Conservation (phyloP, 179 eudicot species). For the Heliamphora pulchella region DNA sequence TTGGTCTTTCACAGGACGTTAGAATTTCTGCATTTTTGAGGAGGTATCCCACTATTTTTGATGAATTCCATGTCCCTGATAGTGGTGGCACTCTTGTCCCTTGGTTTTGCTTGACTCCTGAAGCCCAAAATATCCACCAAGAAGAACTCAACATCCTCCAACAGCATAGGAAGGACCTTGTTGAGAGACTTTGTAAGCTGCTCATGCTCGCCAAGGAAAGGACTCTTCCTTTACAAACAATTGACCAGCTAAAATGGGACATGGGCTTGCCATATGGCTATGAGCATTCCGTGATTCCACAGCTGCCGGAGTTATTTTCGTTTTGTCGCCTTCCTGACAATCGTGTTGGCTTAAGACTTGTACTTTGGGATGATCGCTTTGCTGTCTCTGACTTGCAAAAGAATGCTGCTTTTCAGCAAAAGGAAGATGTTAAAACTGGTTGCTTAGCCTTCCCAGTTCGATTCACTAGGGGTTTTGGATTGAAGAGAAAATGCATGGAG, state of each 20-base stretch:
- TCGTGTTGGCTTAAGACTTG: constrained; percentile 64
- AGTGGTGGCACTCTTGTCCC: constrained; percentile 76
- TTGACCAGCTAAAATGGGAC: constrained; percentile 88
- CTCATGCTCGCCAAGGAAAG: constrained; percentile 58
- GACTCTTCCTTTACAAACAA: constrained; percentile 67
- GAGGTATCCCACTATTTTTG: constrained; percentile 66
- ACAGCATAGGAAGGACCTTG: constrained; percentile 37
- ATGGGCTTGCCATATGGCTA: constrained; percentile 78
- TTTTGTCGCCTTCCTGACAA: constrained; percentile 49
- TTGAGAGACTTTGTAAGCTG: constrained; percentile 56
- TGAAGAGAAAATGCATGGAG: constrained; percentile 65
- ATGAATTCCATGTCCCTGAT: constrained; percentile 52
- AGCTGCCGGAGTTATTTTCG: constrained; percentile 39
- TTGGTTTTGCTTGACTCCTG: constrained; percentile 49
- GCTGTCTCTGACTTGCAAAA: constrained; percentile 62
- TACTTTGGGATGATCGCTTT: constrained; percentile 50
- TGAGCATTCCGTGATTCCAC: constrained; percentile 34
- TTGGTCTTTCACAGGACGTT: constrained; percentile 54
- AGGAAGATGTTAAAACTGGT: constrained; percentile 19
- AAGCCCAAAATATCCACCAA: constrained; percentile 34
- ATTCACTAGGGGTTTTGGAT: constrained; percentile 75
- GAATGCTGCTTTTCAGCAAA: constrained; percentile 22
- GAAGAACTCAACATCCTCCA: constrained; percentile 36
- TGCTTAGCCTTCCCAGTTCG: constrained; percentile 63
- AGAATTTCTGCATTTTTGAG: constrained; percentile 63